phyloP scores from a whole-genome alignment of 176 grass and related monocot species.

The Bonia amplexicaulis region DNA sequence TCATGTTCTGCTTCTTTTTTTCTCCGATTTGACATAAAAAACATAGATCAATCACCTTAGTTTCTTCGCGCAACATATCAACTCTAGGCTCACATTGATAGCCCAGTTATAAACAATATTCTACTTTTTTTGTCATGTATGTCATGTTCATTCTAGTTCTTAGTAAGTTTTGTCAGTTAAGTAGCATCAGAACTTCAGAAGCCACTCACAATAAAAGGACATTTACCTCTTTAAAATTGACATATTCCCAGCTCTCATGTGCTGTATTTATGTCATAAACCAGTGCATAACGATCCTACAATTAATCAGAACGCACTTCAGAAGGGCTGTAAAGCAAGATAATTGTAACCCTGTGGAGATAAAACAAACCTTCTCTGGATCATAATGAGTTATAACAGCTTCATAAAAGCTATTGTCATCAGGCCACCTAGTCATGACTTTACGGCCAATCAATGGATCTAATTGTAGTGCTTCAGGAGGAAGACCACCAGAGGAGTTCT shows the following conservation, averaged over 20 bases:
- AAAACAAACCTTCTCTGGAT: constrained; percentile 49
- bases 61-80: neutral
- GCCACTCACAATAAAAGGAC: constrained; percentile 5
- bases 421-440: constrained; percentile 75
- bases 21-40: neutral
- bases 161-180: neutral
- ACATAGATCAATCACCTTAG: neutral
- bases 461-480: constrained; percentile 41
- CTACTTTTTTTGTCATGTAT: neutral
- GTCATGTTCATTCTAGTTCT: neutral
- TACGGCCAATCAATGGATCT: constrained; percentile 55
- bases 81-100: neutral
- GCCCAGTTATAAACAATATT: neutral
- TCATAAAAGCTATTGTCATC: constrained; percentile 87
- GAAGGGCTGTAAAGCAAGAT: constrained; percentile 13
- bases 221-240: constrained; percentile 77
- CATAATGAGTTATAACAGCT: constrained; percentile 74
- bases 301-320: constrained; percentile 16
- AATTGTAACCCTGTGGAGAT: constrained; percentile 15
- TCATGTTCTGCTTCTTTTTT: neutral
- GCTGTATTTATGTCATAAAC: constrained; percentile 85
- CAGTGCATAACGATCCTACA: constrained; percentile 61
- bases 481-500: constrained; percentile 52
- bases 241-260: constrained; percentile 78
- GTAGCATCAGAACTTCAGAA: neutral